phyloP scores from a whole-genome alignment of 179 eudicot genomes.

The Dionaea muscipula region DNA sequence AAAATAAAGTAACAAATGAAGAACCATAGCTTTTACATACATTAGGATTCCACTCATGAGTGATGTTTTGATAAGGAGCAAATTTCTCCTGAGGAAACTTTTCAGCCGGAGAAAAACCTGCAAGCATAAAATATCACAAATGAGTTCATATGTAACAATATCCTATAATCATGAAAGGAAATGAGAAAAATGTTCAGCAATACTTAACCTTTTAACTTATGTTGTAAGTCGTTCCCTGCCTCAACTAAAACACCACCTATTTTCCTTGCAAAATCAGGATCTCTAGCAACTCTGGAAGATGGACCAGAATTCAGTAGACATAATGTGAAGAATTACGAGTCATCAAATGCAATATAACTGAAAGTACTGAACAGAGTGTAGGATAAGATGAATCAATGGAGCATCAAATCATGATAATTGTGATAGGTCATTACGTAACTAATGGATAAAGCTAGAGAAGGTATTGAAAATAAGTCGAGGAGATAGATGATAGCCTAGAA shows the following conservation, averaged over 20 bases:
- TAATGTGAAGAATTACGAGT: neutral
- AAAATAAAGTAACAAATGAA: slow-evolving; percentile 1
- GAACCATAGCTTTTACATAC: slow-evolving; percentile 35
- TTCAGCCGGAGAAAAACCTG: slow-evolving; percentile 83
- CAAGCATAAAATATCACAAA: slow-evolving; percentile 11
- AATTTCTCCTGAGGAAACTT: slow-evolving; percentile 84
- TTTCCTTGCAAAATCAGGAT: slow-evolving; percentile 45
- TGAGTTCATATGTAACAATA: neutral
- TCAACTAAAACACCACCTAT: slow-evolving; percentile 76
- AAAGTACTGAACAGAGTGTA: neutral
- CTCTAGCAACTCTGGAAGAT: slow-evolving; percentile 37
- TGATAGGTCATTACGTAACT: no score
- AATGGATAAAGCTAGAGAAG: no score
- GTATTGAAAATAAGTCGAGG: no score
- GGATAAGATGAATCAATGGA: neutral
- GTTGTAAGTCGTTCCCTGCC: slow-evolving; percentile 27
- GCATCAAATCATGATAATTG: no score
- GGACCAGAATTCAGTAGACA: neutral
- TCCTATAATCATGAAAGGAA: neutral
- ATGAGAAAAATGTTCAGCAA: slow-evolving; percentile 7
- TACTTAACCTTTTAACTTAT: slow-evolving; percentile 38
- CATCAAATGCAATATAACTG: neutral
- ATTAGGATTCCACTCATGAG: slow-evolving; percentile 77
- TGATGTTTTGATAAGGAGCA: slow-evolving; percentile 55
- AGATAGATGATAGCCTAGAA: no score